Conservation (phyloP, 1,284 basidiomycete species). For the Naganishia cerealis region DNA sequence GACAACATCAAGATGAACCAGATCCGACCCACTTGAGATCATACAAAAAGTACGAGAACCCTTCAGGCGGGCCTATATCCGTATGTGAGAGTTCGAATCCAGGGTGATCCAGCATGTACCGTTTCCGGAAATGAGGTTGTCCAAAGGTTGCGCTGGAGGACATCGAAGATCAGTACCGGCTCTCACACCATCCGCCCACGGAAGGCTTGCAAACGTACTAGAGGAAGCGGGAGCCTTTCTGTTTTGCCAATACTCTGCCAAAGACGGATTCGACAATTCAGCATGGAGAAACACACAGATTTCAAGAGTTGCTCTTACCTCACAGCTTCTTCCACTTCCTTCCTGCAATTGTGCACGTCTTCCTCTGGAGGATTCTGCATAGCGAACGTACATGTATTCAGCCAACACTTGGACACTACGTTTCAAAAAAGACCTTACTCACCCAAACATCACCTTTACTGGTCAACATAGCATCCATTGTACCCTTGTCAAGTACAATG, state of each 20-base stretch:
- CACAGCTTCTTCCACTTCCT: slow-evolving; percentile 76
- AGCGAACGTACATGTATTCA: background rate
- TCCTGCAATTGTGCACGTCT: slow-evolving; percentile 71
- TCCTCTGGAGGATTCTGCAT: slow-evolving; percentile 74
- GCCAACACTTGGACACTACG: background rate
- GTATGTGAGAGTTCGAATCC: slow-evolving; percentile 35
- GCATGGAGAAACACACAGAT: background rate
- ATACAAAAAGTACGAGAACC: slow-evolving; percentile 84
- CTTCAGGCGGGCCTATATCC: slow-evolving; percentile 60
- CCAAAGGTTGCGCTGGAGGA: slow-evolving; percentile 70
- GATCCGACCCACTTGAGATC: slow-evolving; percentile 49
- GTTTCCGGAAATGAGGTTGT: slow-evolving; percentile 82
- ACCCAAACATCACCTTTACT: slow-evolving; percentile 87
- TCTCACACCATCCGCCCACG: background rate
- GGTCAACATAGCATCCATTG: slow-evolving; percentile 93
- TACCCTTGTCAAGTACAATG: slow-evolving; percentile 86
- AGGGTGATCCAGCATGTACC: slow-evolving; percentile 63
- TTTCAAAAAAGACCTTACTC: slow-evolving; percentile 39
- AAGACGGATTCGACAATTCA: background rate
- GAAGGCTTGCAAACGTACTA: slow-evolving; percentile 56
- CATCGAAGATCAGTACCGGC: background rate
- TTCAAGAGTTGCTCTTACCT: slow-evolving; percentile 57
- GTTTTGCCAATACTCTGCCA: slow-evolving; percentile 63
- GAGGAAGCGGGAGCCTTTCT: slow-evolving; percentile 65
- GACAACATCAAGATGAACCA: background rate